Base-by-base conservation (phyloP, 2,329 filamentous ascomycete species). In the Trichothecium roseum region DNA sequence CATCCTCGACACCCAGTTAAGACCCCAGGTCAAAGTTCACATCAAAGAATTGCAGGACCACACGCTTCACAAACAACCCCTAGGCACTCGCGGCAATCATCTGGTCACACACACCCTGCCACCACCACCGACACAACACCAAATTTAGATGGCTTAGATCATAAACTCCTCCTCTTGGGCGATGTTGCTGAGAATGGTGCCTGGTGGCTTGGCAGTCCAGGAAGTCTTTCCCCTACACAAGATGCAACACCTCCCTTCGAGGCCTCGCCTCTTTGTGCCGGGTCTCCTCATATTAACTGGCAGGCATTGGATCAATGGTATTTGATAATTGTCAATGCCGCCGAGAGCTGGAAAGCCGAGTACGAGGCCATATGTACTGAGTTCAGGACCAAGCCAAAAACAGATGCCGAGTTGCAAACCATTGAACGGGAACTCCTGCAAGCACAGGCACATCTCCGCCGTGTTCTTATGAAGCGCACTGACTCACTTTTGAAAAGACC, bases 401-500 rank as follows among this genome's bases (percentile, higher is more conserved):
- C 34, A 1, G 56, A 63, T 8, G 43, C 50, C 3, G 57, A 58
- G 17, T 47, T 69, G 12, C 51, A 60, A 30, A 51, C 60, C 4
- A 53, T 75, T 18, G 74, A 77, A 42, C 50, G 53, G 7, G 52
- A 64, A 4, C 58, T 66, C 17, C 59, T 66, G 28, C 63, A 54
- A 42, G 84, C 80, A 2, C 79, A 85, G 48, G 65, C 74, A 18
- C 82, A 88, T 53, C 56, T 78, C 12, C 79, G 84, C 40, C 68
- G 78, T 37, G 69, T 76, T 1, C 57, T 94, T 7, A 62, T 94
- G 17, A 93, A 88, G 54, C 78, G 79, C 8, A 83, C 77, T 0
- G 88, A 94, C 53, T 78, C 72, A 45, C 58, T 94, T 7, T 64
- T 94, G 15, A 93, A 88, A 55, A 73, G 86, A 14, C 87, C 88